These are phyloP conservation scores for Penicillium sp. DNA, from an alignment of 2,329 filamentous ascomycete species.

Conservation along the genomic window DNA sequence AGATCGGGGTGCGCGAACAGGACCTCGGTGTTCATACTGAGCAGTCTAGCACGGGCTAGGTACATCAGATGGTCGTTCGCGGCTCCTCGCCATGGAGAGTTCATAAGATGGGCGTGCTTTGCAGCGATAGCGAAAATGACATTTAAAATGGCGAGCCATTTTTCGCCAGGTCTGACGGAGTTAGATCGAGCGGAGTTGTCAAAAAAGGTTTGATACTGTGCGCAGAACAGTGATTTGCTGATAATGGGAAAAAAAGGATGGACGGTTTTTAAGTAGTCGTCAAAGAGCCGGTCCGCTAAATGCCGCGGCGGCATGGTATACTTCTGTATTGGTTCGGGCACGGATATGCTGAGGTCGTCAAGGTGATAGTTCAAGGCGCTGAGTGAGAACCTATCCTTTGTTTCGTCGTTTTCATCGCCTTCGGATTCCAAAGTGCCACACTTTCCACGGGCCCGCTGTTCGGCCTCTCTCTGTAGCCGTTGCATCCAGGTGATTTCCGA, in stretches of 20 bases:
- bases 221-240: slow-evolving; percentile 34
- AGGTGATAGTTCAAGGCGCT: slow-evolving; percentile 42
- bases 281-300: slow-evolving; percentile 36
- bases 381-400: slow-evolving; percentile 31
- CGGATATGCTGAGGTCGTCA: slow-evolving; percentile 44
- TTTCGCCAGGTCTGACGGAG: slow-evolving; percentile 29
- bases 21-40: slow-evolving; percentile 32
- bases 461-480: slow-evolving; percentile 38
- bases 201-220: slow-evolving; percentile 33
- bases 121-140: slow-evolving; percentile 42
- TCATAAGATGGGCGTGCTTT: slow-evolving; percentile 32
- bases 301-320: slow-evolving; percentile 42
- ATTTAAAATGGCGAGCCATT: slow-evolving; percentile 42
- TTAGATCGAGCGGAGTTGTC: slow-evolving; percentile 11
- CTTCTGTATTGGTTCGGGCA: slow-evolving; percentile 41
- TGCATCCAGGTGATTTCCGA: slow-evolving; percentile 49
- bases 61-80: slow-evolving; percentile 34
- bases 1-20: slow-evolving; percentile 36
- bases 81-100: slow-evolving; percentile 30
- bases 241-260: slow-evolving; percentile 43
- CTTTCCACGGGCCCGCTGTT: slow-evolving; percentile 31
- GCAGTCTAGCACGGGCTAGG: slow-evolving; percentile 36
- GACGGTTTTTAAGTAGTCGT: slow-evolving; percentile 37
- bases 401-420: slow-evolving; percentile 16
- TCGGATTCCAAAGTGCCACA: slow-evolving; percentile 26